These are phyloP conservation scores for Nepenthes gracilis DNA, from an alignment of 148 eudicot species.

Conservation along the genomic window DNA sequence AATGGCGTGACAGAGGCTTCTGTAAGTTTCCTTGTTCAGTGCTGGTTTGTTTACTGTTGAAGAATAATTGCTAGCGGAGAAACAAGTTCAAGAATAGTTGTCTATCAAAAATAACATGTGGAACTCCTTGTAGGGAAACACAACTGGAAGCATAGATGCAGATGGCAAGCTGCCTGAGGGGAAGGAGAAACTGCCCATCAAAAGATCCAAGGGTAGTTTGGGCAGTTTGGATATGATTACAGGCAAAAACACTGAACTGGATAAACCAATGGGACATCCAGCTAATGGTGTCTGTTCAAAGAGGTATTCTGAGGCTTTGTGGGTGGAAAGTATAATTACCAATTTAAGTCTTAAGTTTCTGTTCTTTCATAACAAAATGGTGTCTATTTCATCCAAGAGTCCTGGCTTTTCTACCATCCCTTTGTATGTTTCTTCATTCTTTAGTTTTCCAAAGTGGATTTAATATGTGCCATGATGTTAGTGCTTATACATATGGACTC, in stretches of 20 bases:
- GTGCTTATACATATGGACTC: no score
- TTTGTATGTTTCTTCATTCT: no score
- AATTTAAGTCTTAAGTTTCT: no score
- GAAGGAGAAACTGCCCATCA: slow-evolving; percentile 89
- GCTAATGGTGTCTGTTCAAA: slow-evolving; percentile 74
- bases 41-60: not conserved
- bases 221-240: slow-evolving; percentile 96
- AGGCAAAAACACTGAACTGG: slow-evolving; percentile 59
- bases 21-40: slow-evolving; percentile 38
- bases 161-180: slow-evolving; percentile 75
- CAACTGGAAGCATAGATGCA: slow-evolving; percentile 49
- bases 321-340: no score
- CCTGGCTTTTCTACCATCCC: no score
- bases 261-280: slow-evolving; percentile 53
- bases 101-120: slow-evolving; percentile 5
- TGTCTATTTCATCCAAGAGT: no score
- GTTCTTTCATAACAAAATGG: no score
- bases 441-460: no score
- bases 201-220: slow-evolving; percentile 89
- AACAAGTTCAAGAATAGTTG: not conserved
- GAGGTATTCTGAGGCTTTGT: slow-evolving; percentile 37
- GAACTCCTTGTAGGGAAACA: slow-evolving; percentile 41
- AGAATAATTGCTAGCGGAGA: not conserved
- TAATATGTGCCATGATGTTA: no score
- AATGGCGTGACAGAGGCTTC: slow-evolving; percentile 87